Percentiles rank a stretch among this genome's conserved stretches.
phyloP scores from a whole-genome alignment of 164 flowering plant genomes.

The Aristolochia californica region DNA sequence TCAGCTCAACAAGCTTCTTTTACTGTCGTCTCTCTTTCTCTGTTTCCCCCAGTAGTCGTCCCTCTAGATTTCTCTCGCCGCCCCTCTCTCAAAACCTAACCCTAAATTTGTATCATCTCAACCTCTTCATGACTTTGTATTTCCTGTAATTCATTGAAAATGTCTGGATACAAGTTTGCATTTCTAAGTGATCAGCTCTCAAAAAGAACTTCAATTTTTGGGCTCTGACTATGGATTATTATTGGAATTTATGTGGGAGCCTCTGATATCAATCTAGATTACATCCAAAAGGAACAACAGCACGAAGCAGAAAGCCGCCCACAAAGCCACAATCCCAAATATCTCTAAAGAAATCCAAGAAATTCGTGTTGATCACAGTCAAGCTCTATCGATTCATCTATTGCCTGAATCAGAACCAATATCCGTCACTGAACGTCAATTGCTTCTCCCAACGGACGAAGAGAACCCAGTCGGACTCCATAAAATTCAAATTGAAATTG shows the following conservation, averaged over 20 bases:
- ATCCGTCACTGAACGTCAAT: slow-evolving; percentile 5
- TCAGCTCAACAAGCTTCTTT: too few species aligned
- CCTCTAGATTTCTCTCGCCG: too few species aligned
- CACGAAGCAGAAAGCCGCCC: slow-evolving; percentile 12
- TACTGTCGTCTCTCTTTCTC: too few species aligned
- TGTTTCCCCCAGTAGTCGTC: too few species aligned
- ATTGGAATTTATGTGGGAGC: slow-evolving; percentile 66
- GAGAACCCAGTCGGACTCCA: slow-evolving; percentile 21
- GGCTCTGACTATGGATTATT: slow-evolving; percentile 62
- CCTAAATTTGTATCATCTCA: too few species aligned
- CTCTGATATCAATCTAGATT: slow-evolving; percentile 59
- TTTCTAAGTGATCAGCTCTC: slow-evolving; percentile 60
- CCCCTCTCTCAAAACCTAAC: too few species aligned
- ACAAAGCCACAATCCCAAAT: slow-evolving; percentile 33
- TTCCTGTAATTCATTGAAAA: slow-evolving; percentile 6
- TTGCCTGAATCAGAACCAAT: slow-evolving; percentile 23
- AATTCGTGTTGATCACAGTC: slow-evolving; percentile 26
- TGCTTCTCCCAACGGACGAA: slow-evolving; percentile 20
- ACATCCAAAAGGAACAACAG: slow-evolving; percentile 17
- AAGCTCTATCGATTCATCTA: slow-evolving; percentile 11
- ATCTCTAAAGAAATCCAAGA: slow-evolving; percentile 57
- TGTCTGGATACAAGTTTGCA: slow-evolving; percentile 30
- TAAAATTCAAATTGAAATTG: slow-evolving; percentile 37
- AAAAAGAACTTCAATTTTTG: slow-evolving; percentile 57
- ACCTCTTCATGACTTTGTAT: too few species aligned